These are phyloP conservation scores for Gossypium mustelinum DNA, from an alignment of 345 rosid genomes.

Conservation along the genomic window DNA sequence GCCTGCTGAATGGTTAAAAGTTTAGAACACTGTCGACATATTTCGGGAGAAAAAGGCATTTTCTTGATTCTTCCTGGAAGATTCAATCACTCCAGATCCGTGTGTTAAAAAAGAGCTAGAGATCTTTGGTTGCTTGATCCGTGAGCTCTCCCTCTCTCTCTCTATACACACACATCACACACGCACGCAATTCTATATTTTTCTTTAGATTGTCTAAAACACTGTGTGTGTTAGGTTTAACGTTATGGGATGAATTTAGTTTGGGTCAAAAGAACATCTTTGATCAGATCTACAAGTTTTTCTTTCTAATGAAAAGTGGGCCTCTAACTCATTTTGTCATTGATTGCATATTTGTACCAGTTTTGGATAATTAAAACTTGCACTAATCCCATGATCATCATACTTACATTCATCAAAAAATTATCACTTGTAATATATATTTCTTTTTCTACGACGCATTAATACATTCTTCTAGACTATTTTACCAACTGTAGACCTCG, in stretches of 20 bases:
- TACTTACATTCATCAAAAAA: background rate
- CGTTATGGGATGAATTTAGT: background rate
- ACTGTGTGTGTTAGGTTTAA: background rate
- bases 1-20: slow-evolving; percentile 15
- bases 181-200: background rate
- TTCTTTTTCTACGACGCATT: background rate
- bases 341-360: background rate
- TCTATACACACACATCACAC: too few species aligned
- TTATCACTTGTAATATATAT: background rate
- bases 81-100: slow-evolving; percentile 34
- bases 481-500: background rate
- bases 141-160: slow-evolving; percentile 17
- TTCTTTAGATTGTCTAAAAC: background rate
- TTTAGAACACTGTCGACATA: background rate
- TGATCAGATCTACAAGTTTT: background rate
- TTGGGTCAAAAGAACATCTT: background rate
- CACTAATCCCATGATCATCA: background rate
- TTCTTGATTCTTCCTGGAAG: slow-evolving; percentile 9
- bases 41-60: slow-evolving; percentile 5
- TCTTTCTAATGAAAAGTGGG: background rate
- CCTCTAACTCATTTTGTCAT: background rate
- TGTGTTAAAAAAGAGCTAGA: slow-evolving; percentile 12
- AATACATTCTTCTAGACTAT: background rate
- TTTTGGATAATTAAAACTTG: background rate
- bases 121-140: slow-evolving; percentile 26